These are phyloP conservation scores for Dictyostelium firmibasis DNA, from an alignment of 78 protist species.

Conservation along the genomic window DNA sequence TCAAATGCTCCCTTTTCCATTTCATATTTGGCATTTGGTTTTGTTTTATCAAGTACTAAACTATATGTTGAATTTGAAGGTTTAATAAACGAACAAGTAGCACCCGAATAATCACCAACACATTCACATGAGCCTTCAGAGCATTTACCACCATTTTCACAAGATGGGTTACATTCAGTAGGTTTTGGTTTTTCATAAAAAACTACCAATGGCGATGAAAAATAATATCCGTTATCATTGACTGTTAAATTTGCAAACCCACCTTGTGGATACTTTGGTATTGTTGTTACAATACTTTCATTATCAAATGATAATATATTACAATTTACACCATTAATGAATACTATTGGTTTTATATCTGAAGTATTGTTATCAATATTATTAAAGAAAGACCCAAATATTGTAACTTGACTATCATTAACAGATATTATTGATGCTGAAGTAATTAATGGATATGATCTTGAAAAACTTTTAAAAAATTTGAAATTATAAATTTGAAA, in stretches of 20 bases:
- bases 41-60: background rate
- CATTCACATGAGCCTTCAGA: constrained; percentile 12
- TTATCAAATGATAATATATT: background rate
- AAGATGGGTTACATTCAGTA: background rate
- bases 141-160: constrained; percentile 34
- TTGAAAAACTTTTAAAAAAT: background rate
- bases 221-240: background rate
- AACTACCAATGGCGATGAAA: background rate
- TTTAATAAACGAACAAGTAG: background rate
- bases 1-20: background rate
- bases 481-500: background rate
- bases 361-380: background rate
- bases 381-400: background rate
- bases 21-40: background rate
- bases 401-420: background rate
- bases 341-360: background rate
- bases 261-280: background rate
- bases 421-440: background rate
- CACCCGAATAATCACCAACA: background rate
- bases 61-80: background rate
- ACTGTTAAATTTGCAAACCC: background rate
- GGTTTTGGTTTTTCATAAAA: background rate
- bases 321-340: background rate
- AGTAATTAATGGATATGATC: background rate
- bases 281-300: background rate